Evolutionary conservation across 2,329 filamentous ascomycete species (phyloP).

Genomic region (Cytospora paraplurivora): DNA sequence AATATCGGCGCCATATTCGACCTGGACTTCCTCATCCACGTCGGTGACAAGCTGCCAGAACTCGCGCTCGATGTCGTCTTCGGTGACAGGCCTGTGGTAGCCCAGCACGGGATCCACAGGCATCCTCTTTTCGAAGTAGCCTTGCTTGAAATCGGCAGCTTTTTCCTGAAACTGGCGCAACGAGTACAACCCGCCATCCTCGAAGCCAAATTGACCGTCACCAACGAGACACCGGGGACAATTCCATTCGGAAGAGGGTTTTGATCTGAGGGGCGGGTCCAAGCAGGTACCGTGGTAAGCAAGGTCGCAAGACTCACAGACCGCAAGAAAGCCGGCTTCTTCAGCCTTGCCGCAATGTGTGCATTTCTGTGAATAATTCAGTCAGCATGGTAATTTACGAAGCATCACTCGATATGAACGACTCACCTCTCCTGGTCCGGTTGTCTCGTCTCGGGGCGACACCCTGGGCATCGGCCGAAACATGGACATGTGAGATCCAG

Average conservation of each 20-base stretch:
- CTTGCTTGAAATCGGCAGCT: constrained; percentile 91
- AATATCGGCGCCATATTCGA: constrained; percentile 97
- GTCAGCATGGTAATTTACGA: background rate
- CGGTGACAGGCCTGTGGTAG: constrained; percentile 77
- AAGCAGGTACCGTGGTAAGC: constrained; percentile 86
- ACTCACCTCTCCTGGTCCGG: constrained; percentile 47
- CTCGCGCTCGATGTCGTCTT: constrained; percentile 94
- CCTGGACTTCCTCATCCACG: constrained; percentile 92
- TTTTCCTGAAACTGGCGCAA: constrained; percentile 95
- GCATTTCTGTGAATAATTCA: constrained; percentile 62
- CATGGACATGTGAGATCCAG: constrained; percentile 94
- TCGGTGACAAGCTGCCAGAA: constrained; percentile 97
- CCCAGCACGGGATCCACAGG: constrained; percentile 83
- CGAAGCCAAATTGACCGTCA: constrained; percentile 95
- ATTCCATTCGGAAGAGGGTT: constrained; percentile 90
- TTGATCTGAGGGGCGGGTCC: constrained; percentile 77
- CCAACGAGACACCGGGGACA: constrained; percentile 93
- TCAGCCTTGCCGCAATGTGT: constrained; percentile 83
- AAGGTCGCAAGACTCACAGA: constrained; percentile 91
- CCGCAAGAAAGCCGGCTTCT: constrained; percentile 67
- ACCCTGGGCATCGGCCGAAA: constrained; percentile 78
- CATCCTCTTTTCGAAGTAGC: constrained; percentile 90
- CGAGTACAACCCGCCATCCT: constrained; percentile 94
- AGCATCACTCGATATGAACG: background rate
- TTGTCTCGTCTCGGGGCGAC: constrained; percentile 53